Evolutionary conservation across 202 grass and related monocot genomes (phyloP).

Genomic region (Bolboschoenoplectus hybrid): DNA sequence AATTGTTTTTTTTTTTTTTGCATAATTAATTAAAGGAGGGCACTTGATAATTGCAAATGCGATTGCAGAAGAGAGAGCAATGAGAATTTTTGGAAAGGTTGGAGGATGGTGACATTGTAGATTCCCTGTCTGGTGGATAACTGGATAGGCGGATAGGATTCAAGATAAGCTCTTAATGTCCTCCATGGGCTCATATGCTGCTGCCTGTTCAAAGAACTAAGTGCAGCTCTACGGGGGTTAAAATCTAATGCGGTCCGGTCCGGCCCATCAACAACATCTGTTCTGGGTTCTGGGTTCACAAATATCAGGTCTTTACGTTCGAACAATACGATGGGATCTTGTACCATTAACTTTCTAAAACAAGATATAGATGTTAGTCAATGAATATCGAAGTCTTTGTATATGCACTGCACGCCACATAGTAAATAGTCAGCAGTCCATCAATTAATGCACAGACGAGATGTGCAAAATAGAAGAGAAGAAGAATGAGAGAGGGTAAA

Average conservation of each 20-base stretch:
- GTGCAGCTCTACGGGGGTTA: too few relatives aligned
- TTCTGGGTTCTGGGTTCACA: not conserved
- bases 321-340: too few relatives aligned
- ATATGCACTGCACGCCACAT: too few relatives aligned
- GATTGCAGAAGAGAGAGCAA: not conserved
- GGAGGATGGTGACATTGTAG: not conserved
- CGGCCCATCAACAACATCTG: not conserved
- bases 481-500: too few relatives aligned
- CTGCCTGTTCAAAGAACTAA: too few relatives aligned
- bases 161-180: not conserved
- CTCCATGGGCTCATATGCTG: not conserved
- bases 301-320: too few relatives aligned
- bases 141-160: constrained; percentile 1
- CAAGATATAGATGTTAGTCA: too few relatives aligned
- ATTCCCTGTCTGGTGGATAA: not conserved
- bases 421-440: too few relatives aligned
- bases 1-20: constrained; percentile 17
- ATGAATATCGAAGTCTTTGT: too few relatives aligned
- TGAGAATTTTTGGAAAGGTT: not conserved
- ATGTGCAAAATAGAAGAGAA: too few relatives aligned
- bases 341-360: too few relatives aligned
- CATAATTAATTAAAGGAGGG: not conserved
- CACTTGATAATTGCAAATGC: not conserved
- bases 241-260: not conserved
- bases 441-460: too few relatives aligned